A percentile compares a stretch with the other conserved stretches of the same genome.
phyloP scores from a whole-genome alignment of 768 basidiomycete species.

The Leccinum ochraceum region DNA sequence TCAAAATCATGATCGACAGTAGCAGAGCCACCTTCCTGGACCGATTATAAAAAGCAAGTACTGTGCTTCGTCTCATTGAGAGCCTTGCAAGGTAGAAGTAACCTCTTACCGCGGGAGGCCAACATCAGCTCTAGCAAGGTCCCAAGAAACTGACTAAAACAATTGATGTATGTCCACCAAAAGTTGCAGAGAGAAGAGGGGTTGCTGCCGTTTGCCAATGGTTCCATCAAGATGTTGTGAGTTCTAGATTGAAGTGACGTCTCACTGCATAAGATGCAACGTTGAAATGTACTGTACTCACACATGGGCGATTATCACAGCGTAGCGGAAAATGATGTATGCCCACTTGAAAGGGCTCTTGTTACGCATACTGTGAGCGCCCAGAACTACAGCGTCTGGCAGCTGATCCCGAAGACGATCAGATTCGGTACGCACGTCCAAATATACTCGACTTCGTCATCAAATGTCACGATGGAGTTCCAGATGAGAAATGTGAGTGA shows the following conservation, averaged over 20 bases:
- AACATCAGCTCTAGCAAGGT: conserved; percentile 19
- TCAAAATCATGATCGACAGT: conserved; percentile 5
- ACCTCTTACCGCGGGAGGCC: conserved; percentile 15
- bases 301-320: conserved; percentile 18
- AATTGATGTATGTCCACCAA: conserved; percentile 11
- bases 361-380: conserved; percentile 23
- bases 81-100: neutral
- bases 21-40: conserved; percentile 14
- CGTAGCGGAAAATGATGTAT: conserved; percentile 31
- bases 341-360: conserved; percentile 30
- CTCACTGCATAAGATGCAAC: neutral
- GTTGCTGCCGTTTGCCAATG: conserved; percentile 15
- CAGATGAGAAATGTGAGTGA: conserved; percentile 17
- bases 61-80: conserved; percentile 9
- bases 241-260: conserved; percentile 5
- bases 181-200: conserved; percentile 5
- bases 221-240: conserved; percentile 15
- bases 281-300: conserved; percentile 17
- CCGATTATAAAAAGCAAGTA: conserved; percentile 23
- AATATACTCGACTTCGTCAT: conserved; percentile 23
- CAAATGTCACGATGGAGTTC: conserved; percentile 15
- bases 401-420: neutral
- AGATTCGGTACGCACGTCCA: conserved; percentile 11
- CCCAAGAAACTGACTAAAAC: conserved; percentile 7
- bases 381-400: neutral